Evolutionary conservation across 2,329 filamentous ascomycete genomes (phyloP).

Genomic region (Penicillium hordei): DNA sequence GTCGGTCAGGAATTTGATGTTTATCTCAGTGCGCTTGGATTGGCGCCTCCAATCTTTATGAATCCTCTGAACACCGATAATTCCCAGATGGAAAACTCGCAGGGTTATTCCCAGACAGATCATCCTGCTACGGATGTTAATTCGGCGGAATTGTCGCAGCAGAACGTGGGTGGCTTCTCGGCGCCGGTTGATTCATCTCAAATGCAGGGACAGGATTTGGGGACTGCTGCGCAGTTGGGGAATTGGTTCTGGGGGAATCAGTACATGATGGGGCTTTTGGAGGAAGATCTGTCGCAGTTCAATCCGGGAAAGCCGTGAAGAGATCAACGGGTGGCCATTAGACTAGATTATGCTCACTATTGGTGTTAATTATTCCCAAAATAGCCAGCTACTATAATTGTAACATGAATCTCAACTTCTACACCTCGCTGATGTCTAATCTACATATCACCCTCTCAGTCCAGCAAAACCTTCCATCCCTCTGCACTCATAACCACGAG

Average conservation of each 20-base stretch:
- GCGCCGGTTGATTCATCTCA: constrained; percentile 11
- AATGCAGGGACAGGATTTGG: constrained; percentile 11
- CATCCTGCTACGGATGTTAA: constrained; percentile 3
- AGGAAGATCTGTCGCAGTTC: constrained; percentile 54
- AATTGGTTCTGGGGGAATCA: constrained; percentile 67
- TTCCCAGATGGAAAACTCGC: neutral
- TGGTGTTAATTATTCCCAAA: neutral
- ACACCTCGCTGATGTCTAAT: neutral
- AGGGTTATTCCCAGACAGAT: constrained; percentile 13
- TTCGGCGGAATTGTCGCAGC: neutral
- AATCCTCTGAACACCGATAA: neutral
- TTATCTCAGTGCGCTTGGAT: constrained; percentile 63
- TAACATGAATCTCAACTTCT: neutral
- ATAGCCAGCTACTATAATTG: neutral
- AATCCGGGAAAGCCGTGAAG: constrained; percentile 15
- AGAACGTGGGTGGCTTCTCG: neutral
- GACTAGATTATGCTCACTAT: neutral
- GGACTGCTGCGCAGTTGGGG: constrained; percentile 47
- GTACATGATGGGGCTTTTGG: constrained; percentile 64
- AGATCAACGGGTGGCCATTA: neutral
- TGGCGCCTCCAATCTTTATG: constrained; percentile 46
- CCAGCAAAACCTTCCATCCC: constrained; percentile 27
- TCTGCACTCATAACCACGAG: constrained; percentile 27
- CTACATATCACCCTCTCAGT: neutral
- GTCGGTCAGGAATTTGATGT: constrained; percentile 63